Conservation (phyloP, 495 filamentous ascomycete genomes). For the Melanomma pulvis-pyrius region DNA sequence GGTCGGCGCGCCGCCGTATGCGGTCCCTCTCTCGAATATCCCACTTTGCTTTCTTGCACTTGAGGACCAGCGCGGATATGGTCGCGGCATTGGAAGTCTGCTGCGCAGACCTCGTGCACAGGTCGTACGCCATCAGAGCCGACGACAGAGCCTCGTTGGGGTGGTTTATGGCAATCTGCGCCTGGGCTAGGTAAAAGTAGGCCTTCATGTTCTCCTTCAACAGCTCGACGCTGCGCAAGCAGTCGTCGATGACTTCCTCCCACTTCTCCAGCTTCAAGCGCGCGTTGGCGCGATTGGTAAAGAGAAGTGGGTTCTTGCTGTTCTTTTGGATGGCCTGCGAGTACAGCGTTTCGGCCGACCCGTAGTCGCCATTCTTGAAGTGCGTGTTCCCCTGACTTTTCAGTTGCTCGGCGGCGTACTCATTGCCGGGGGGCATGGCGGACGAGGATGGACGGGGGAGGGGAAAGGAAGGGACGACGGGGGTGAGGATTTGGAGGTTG, state of each 20-base stretch:
- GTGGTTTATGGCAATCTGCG: constrained; percentile 72
- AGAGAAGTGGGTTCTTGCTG: constrained; percentile 63
- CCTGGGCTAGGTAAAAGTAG: constrained; percentile 80
- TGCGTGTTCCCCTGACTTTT: constrained; percentile 47
- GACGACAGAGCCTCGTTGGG: constrained; percentile 73
- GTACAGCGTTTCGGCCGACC: constrained; percentile 74
- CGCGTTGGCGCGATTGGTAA: constrained; percentile 88
- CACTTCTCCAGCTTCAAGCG: constrained; percentile 72
- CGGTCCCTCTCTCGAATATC: constrained; percentile 52
- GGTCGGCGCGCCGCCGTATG: constrained; percentile 49
- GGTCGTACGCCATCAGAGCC: constrained; percentile 71
- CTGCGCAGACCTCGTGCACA: constrained; percentile 57
- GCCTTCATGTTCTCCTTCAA: constrained; percentile 74
- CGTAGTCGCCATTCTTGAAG: constrained; percentile 63
- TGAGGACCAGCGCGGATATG: constrained; percentile 63
- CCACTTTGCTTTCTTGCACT: constrained; percentile 79
- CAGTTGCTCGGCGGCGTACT: constrained; percentile 45
- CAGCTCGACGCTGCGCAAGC: constrained; percentile 70
- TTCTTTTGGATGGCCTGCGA: constrained; percentile 77
- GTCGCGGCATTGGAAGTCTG: constrained; percentile 53
- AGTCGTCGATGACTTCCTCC: constrained; percentile 80
- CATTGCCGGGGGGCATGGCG: constrained; percentile 30
- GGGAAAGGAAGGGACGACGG: neutral
- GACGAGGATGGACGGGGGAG: neutral
- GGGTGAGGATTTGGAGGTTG: too few relatives aligned